A percentile compares a stretch with the other conserved stretches of the same genome.
These are phyloP conservation scores for Salisapilia sapeloensis DNA, from an alignment of 352 stramenopile species.

Conservation along the genomic window DNA sequence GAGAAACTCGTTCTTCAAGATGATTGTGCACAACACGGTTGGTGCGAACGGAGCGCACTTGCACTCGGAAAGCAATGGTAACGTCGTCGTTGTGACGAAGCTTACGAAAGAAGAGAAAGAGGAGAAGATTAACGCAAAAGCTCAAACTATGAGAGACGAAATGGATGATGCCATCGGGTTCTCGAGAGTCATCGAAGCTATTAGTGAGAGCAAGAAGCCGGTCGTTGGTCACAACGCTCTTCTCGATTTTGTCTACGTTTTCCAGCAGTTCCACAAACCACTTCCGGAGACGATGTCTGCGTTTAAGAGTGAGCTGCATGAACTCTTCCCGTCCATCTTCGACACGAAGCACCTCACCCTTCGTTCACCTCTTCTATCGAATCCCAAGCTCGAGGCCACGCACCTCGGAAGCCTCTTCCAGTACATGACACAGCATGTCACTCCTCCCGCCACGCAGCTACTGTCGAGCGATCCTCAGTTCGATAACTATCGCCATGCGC, in stretches of 20 bases:
- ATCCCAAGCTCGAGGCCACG: conserved; percentile 37
- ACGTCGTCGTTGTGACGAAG: conserved; percentile 36
- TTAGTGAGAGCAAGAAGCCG: conserved; percentile 60
- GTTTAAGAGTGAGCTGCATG: conserved; percentile 49
- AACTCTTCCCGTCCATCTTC: conserved; percentile 59
- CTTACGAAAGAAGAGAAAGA: conserved; percentile 47
- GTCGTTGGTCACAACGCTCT: conserved; percentile 71
- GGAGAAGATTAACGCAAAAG: conserved; percentile 28
- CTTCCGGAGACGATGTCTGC: conserved; percentile 47
- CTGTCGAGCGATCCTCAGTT: conserved; percentile 35
- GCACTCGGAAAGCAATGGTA: conserved; percentile 28
- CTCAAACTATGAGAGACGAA: conserved; percentile 33
- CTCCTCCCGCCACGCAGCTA: conserved; percentile 26
- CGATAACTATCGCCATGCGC: conserved; percentile 36
- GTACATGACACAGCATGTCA: conserved; percentile 56
- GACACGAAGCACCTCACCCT: conserved; percentile 65
- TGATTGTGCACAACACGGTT: conserved; percentile 52
- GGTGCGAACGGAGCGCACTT: conserved; percentile 34
- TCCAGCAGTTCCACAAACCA: conserved; percentile 67
- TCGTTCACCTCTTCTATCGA: conserved; percentile 17
- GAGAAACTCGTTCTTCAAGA: conserved; percentile 51
- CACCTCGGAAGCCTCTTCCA: conserved; percentile 51
- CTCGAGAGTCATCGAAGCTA: conserved; percentile 51
- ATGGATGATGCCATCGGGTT: conserved; percentile 60
- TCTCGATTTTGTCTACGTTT: conserved; percentile 73